A percentile compares a stretch with the other conserved stretches of the same genome.
Conservation (phyloP, 2,329 filamentous ascomycete genomes). For the Nemania sp. region DNA sequence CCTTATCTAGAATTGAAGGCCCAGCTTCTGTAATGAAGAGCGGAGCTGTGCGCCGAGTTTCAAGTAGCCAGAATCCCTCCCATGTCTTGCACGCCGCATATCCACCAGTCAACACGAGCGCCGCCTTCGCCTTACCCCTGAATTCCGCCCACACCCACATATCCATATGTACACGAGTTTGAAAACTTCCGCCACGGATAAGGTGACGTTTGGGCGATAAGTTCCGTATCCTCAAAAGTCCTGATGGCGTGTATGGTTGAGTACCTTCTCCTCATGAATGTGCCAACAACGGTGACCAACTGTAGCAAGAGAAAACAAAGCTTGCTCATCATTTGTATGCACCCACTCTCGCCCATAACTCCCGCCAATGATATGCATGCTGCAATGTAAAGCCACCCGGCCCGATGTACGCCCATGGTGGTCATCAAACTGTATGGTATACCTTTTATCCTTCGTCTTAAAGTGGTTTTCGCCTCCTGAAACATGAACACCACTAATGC, state of each 20-base stretch:
- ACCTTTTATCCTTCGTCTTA: constrained; percentile 34
- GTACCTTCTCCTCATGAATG: constrained; percentile 1
- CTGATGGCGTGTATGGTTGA: too few species aligned
- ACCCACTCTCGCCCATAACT: constrained; percentile 34
- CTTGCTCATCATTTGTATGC: constrained; percentile 21
- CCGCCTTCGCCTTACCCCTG: background rate
- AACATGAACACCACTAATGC: constrained; percentile 38
- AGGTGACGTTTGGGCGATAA: background rate
- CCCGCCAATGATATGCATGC: constrained; percentile 36
- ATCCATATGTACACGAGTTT: constrained; percentile 4
- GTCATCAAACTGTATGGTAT: constrained; percentile 31
- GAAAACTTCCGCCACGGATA: background rate
- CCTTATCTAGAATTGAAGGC: too few species aligned
- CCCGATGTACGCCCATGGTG: constrained; percentile 35
- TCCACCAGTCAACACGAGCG: constrained; percentile 1
- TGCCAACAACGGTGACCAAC: constrained; percentile 23
- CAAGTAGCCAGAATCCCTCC: too few species aligned
- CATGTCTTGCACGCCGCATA: constrained; percentile 4
- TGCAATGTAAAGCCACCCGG: constrained; percentile 29
- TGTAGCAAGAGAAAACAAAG: constrained; percentile 25
- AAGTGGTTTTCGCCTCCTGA: constrained; percentile 27
- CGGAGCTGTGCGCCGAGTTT: too few species aligned
- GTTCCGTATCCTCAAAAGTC: background rate
- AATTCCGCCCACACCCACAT: too few species aligned
- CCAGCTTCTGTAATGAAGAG: too few species aligned